A percentile compares a stretch with the other conserved stretches of the same genome.
Conservation (phyloP, 2,329 filamentous ascomycete genomes). For the Aquanectria penicillioides region DNA sequence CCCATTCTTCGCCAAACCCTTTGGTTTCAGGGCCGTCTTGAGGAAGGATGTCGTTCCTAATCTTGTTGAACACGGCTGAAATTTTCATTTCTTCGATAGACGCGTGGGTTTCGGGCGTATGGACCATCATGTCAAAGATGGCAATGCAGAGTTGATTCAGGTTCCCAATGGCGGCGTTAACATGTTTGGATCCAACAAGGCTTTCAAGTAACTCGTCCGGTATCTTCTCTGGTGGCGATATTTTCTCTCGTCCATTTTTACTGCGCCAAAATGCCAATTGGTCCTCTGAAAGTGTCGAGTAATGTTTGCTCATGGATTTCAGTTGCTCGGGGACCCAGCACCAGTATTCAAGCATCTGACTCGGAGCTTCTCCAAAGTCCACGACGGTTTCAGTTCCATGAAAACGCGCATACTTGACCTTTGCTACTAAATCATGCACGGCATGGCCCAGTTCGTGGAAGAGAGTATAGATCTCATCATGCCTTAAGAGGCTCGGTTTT, state of each 20-base stretch:
- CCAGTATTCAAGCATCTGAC: constrained; percentile 4
- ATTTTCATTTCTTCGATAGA: not conserved
- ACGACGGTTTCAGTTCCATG: not conserved
- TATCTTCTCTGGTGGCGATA: not conserved
- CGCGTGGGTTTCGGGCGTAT: not conserved
- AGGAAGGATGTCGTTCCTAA: not conserved
- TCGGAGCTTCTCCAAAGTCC: constrained; percentile 7
- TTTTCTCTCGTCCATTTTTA: not conserved
- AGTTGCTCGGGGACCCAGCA: not conserved
- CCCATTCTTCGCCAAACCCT: not conserved
- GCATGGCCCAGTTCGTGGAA: not conserved
- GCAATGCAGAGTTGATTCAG: not conserved
- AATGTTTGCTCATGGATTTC: not conserved
- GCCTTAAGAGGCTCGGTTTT: not conserved
- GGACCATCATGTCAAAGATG: not conserved
- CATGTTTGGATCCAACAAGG: not conserved
- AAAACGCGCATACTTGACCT: not conserved
- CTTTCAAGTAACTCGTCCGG: not conserved
- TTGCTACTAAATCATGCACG: not conserved
- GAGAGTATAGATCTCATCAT: not conserved
- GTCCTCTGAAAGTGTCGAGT: not conserved
- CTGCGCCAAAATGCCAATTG: not conserved
- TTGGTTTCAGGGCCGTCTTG: not conserved
- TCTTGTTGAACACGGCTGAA: not conserved
- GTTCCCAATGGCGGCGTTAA: not conserved